These are phyloP conservation scores for Kwoniella mangroviensis DNA, from an alignment of 768 basidiomycete genomes.

Conservation along the genomic window DNA sequence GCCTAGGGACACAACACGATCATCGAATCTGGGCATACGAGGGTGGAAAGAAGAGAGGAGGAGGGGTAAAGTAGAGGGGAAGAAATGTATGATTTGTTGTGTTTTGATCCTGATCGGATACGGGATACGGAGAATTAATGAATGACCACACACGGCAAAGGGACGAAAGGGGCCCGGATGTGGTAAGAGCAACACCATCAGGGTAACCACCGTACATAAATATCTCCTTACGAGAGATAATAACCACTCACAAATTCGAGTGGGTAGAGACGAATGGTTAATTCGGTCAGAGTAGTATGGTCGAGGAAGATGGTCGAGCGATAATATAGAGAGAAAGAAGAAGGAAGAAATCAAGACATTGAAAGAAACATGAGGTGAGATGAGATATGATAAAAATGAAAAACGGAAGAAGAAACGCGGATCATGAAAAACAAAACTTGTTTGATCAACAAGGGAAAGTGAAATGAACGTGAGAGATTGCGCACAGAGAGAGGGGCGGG, in stretches of 20 bases:
- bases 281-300: background rate
- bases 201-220: background rate
- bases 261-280: too few species aligned
- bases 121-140: slow-evolving; percentile 28
- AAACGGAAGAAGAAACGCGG: background rate
- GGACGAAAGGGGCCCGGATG: slow-evolving; percentile 29
- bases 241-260: background rate
- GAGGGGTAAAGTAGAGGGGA: background rate
- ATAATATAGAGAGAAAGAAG: background rate
- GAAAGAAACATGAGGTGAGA: slow-evolving; percentile 5
- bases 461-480: background rate
- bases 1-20: background rate
- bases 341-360: background rate
- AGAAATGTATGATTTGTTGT: background rate
- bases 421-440: background rate
- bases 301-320: background rate
- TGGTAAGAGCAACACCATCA: slow-evolving; percentile 12
- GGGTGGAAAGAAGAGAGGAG: background rate
- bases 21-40: slow-evolving; percentile 3
- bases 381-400: background rate
- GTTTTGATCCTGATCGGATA: slow-evolving; percentile 10
- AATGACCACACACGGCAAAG: slow-evolving; percentile 13
- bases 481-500: slow-evolving; percentile 10
- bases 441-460: background rate
- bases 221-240: background rate